A percentile compares a stretch with the other conserved stretches of the same genome.
phyloP scores from a whole-genome alignment of 257 asterid species.

The Solanum pimpinellifolium region DNA sequence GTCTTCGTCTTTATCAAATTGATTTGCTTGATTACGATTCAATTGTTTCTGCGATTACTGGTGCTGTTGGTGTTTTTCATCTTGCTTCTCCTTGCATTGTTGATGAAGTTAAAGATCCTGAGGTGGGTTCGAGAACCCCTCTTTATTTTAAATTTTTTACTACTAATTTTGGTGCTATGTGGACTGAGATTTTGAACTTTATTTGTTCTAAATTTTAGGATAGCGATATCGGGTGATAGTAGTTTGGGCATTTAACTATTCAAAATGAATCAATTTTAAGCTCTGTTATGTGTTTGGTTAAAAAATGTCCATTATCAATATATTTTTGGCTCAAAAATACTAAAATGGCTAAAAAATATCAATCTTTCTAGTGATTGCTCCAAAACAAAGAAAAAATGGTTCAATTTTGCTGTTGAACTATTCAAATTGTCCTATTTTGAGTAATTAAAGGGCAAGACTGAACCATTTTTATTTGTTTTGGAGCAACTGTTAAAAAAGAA shows the following conservation, averaged over 20 bases:
- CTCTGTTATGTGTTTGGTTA: background rate
- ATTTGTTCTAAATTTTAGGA: background rate
- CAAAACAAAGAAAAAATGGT: background rate
- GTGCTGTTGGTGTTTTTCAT: constrained; percentile 59
- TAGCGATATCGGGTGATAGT: background rate
- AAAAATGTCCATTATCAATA: background rate
- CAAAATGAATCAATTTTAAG: too few relatives aligned
- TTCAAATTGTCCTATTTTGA: background rate
- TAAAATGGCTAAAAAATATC: background rate
- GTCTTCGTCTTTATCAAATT: constrained; percentile 55
- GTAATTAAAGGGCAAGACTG: background rate
- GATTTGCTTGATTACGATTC: constrained; percentile 67
- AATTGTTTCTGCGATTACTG: constrained; percentile 43
- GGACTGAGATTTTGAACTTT: background rate
- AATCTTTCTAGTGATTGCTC: accelerated
- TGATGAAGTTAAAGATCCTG: constrained; percentile 55
- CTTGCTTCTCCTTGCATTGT: constrained; percentile 68
- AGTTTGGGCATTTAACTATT: too few relatives aligned
- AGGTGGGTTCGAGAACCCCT: constrained; percentile 21
- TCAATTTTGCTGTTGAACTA: background rate
- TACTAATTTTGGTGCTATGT: background rate
- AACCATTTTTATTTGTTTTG: background rate
- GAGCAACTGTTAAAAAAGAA: background rate
- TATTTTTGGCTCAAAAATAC: background rate
- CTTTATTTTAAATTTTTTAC: background rate